Percentiles rank a stretch among this genome's conserved stretches.
Evolutionary conservation across 192 early-diverging fungal genomes (phyloP).

Genomic region (Linnemannia hyalina): DNA sequence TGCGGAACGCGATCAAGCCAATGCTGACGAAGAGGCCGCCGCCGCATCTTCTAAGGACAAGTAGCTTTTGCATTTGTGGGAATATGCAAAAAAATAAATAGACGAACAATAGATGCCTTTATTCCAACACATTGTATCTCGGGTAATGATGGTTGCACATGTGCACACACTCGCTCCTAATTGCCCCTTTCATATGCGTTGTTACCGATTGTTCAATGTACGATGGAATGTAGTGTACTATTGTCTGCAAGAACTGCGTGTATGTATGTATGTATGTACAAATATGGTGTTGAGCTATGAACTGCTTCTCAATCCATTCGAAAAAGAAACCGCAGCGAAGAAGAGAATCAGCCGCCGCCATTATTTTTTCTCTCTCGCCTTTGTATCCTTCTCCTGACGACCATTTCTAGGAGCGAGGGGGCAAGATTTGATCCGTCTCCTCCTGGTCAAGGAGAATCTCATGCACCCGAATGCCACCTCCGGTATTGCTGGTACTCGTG

Average conservation of each 20-base stretch:
- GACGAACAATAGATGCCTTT: too few species aligned
- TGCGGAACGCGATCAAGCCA: conserved; percentile 8
- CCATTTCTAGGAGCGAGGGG: neutral
- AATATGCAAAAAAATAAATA: neutral
- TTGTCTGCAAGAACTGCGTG: neutral
- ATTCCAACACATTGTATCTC: too few species aligned
- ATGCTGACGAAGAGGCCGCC: neutral
- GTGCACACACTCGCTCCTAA: too few species aligned
- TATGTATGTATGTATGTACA: neutral
- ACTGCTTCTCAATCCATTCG: neutral
- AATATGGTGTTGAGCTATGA: neutral
- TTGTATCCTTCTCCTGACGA: neutral
- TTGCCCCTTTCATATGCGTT: neutral
- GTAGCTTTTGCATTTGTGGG: neutral
- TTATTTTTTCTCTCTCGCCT: neutral
- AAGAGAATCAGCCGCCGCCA: neutral
- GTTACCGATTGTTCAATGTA: neutral
- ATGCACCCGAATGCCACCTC: conserved; percentile 16
- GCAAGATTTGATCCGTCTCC: conserved; percentile 16
- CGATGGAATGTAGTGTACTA: neutral
- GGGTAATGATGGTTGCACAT: too few species aligned
- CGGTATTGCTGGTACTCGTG: neutral
- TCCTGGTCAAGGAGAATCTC: conserved; percentile 39
- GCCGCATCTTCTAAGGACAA: neutral
- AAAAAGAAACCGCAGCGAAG: neutral